A percentile compares a stretch with the other conserved stretches of the same genome.
phyloP scores from a whole-genome alignment of 2,329 filamentous ascomycete genomes.

The Cephalotrichum gorgonifer region DNA sequence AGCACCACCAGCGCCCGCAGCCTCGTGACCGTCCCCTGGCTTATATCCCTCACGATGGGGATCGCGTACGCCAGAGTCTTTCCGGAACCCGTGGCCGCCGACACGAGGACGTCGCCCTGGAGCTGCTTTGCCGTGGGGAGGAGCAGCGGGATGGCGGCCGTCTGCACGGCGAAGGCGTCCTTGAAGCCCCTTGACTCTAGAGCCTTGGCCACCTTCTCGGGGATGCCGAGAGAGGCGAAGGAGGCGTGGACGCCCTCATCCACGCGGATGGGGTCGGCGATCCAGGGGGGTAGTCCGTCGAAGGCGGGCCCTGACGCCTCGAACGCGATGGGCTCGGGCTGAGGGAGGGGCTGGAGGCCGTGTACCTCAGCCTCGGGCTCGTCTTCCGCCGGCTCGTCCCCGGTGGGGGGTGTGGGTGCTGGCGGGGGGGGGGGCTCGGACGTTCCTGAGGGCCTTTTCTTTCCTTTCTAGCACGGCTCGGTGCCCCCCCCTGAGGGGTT shows the following conservation, averaged over 20 bases:
- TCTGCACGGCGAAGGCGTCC: constrained; percentile 33
- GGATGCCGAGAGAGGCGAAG: constrained; percentile 56
- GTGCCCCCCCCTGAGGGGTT: constrained; percentile 29
- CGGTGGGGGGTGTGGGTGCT: constrained; percentile 1
- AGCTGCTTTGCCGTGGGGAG: constrained; percentile 52
- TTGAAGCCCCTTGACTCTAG: constrained; percentile 48
- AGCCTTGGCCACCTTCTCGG: constrained; percentile 45
- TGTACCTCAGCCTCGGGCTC: constrained; percentile 39
- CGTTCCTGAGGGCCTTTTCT: constrained; percentile 38
- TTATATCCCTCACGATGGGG: constrained; percentile 71
- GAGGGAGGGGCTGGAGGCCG: constrained; percentile 72
- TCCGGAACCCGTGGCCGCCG: constrained; percentile 88
- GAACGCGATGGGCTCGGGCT: constrained; percentile 55
- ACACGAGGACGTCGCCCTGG: constrained; percentile 74
- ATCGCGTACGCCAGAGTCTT: constrained; percentile 90
- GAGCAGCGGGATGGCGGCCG: constrained; percentile 61
- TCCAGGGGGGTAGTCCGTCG: constrained; percentile 71
- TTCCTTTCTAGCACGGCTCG: constrained; percentile 40
- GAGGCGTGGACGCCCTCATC: constrained; percentile 46
- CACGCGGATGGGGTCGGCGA: constrained; percentile 64
- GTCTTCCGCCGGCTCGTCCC: constrained; percentile 19
- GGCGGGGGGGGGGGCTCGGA: constrained; percentile 25
- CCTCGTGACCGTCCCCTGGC: constrained; percentile 50
- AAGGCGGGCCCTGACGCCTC: constrained; percentile 53
- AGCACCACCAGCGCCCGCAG: constrained; percentile 77